These are phyloP conservation scores for Trametes polyzona DNA, from an alignment of 1,284 basidiomycete species.

Conservation along the genomic window DNA sequence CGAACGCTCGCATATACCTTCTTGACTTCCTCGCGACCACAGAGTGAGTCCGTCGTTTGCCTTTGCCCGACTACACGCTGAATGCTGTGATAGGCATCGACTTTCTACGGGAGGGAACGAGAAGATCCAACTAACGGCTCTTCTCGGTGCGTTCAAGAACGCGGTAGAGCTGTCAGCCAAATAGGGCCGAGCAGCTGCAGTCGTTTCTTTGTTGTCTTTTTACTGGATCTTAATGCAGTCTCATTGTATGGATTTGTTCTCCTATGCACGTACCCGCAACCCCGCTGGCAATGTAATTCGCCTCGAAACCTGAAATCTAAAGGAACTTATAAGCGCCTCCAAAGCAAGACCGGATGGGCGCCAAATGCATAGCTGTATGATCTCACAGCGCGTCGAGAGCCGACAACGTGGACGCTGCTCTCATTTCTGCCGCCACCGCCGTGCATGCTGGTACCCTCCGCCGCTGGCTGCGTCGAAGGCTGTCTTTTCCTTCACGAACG, in stretches of 20 bases:
- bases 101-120: conserved; percentile 93
- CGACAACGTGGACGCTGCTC: conserved; percentile 9
- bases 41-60: conserved; percentile 65
- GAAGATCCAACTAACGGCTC: conserved; percentile 91
- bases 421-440: background rate
- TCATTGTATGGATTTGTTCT: background rate
- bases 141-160: conserved; percentile 94
- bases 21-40: conserved; percentile 89
- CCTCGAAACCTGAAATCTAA: no score
- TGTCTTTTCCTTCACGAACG: background rate
- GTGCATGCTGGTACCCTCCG: background rate
- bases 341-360: no score
- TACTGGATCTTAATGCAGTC: background rate
- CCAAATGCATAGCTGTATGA: conserved; percentile 1
- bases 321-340: no score
- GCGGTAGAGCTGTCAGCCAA: conserved; percentile 77
- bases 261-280: no score
- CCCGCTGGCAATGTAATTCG: no score
- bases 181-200: conserved; percentile 14
- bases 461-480: background rate
- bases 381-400: conserved; percentile 1
- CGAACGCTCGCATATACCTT: conserved; percentile 87
- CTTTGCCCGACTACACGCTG: background rate
- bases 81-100: conserved; percentile 72
- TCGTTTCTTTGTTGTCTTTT: background rate